Evolutionary conservation across 306 rosid species (phyloP).

Genomic region (Sechiopsis laciniata): DNA sequence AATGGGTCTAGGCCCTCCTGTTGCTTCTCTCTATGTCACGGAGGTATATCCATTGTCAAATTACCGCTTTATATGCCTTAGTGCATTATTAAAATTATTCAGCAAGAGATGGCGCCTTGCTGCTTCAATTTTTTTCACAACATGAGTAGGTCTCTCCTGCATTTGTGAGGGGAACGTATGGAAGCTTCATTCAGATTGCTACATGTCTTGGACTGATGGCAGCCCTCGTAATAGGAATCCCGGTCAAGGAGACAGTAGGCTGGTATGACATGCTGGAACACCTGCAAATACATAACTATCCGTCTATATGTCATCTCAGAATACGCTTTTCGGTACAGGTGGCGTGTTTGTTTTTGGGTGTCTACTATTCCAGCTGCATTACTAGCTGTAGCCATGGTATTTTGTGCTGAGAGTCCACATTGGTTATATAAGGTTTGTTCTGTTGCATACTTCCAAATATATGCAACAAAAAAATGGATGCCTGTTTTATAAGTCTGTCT

Average conservation of each 20-base stretch:
- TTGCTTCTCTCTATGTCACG: slow-evolving; percentile 71
- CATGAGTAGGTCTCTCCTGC: slow-evolving; percentile 76
- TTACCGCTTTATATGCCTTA: neutral
- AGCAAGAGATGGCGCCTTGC: neutral
- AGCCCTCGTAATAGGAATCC: slow-evolving; percentile 85
- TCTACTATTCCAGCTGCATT: slow-evolving; percentile 75
- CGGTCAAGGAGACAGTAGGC: slow-evolving; percentile 70
- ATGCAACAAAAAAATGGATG: neutral
- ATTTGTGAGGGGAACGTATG: slow-evolving; percentile 86
- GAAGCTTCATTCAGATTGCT: slow-evolving; percentile 89
- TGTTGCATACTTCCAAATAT: slow-evolving; percentile 2
- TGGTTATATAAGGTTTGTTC: slow-evolving; percentile 77
- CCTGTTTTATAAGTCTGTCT: neutral
- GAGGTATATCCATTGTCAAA: slow-evolving; percentile 50
- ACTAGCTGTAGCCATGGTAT: slow-evolving; percentile 64
- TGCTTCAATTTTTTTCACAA: slow-evolving; percentile 21
- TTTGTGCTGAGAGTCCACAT: slow-evolving; percentile 91
- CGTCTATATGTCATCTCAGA: slow-evolving; percentile 26
- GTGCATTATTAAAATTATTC: neutral
- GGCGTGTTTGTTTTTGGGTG: slow-evolving; percentile 93
- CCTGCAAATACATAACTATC: slow-evolving; percentile 21
- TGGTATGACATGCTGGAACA: slow-evolving; percentile 44
- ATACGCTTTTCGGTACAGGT: slow-evolving; percentile 47
- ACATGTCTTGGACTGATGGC: slow-evolving; percentile 91
- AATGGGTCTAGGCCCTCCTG: slow-evolving; percentile 87